Evolutionary conservation across 1,284 basidiomycete genomes (phyloP).

Genomic region (Bjerkandera adusta): DNA sequence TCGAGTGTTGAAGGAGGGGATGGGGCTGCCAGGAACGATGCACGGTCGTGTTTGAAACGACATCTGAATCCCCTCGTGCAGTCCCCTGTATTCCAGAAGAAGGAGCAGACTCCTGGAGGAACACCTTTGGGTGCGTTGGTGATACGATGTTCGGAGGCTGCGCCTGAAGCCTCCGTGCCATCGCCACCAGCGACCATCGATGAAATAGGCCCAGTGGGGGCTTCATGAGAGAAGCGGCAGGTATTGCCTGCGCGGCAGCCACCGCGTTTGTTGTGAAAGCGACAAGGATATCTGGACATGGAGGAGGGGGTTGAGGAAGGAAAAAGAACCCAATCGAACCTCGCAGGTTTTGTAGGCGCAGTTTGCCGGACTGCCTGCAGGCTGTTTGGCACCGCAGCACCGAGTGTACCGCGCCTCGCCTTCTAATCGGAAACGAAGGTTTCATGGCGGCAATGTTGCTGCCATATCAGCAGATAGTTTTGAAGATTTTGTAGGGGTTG

Average conservation of each 20-base stretch:
- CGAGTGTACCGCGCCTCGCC: too few species aligned
- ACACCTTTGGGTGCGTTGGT: too few species aligned
- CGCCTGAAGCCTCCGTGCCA: background rate
- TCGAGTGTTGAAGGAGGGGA: background rate
- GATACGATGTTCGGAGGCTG: too few species aligned
- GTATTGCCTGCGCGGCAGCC: slow-evolving; percentile 21
- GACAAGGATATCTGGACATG: slow-evolving; percentile 19
- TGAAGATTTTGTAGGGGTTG: too few species aligned
- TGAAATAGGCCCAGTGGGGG: background rate
- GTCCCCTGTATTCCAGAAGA: slow-evolving; percentile 49
- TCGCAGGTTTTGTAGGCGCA: too few species aligned
- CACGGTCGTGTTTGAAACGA: slow-evolving; percentile 39
- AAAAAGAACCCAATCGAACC: too few species aligned
- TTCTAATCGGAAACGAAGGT: too few species aligned
- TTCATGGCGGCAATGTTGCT: too few species aligned
- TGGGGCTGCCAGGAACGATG: slow-evolving; percentile 9
- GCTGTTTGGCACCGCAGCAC: too few species aligned
- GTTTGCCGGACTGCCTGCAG: too few species aligned
- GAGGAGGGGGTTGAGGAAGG: background rate
- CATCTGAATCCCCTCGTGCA: slow-evolving; percentile 51
- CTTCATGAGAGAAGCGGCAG: slow-evolving; percentile 21
- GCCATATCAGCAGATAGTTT: too few species aligned
- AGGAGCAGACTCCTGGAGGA: slow-evolving; percentile 45
- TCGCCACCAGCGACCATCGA: background rate
- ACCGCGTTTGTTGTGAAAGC: slow-evolving; percentile 21